phyloP scores from a whole-genome alignment of 331 rosid genomes.

The Phaseolus coccineus region DNA sequence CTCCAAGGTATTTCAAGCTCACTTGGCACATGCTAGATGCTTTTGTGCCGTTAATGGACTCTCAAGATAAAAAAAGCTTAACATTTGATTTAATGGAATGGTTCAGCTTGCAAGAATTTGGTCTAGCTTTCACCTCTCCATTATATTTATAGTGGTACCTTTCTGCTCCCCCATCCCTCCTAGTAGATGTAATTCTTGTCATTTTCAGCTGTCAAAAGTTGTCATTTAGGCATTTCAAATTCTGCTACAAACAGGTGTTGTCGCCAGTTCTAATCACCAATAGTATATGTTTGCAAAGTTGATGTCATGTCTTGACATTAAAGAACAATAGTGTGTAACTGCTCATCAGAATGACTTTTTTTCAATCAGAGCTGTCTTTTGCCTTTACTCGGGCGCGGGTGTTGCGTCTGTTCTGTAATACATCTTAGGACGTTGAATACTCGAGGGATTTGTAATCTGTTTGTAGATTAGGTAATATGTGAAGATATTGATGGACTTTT shows the following conservation, averaged over 20 bases:
- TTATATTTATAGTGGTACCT: not conserved
- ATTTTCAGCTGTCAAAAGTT: not conserved
- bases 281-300: not conserved
- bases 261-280: not conserved
- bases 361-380: not conserved
- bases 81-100: constrained; percentile 22
- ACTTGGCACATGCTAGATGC: not conserved
- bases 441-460: not conserved
- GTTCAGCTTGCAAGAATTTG: not conserved
- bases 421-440: not conserved
- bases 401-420: not conserved
- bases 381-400: not conserved
- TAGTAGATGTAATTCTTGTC: not conserved
- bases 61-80: constrained; percentile 6
- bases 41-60: constrained; percentile 4
- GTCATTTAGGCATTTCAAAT: not conserved
- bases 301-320: not conserved
- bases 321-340: not conserved
- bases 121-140: not conserved
- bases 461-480: not conserved
- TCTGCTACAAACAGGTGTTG: not conserved
- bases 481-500: not conserved
- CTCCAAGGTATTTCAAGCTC: constrained; percentile 66
- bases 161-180: not conserved
- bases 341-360: not conserved